A percentile compares a stretch with the other conserved stretches of the same genome.
phyloP scores from a whole-genome alignment of 1,284 basidiomycete genomes.

The Dichomitus squalens region DNA sequence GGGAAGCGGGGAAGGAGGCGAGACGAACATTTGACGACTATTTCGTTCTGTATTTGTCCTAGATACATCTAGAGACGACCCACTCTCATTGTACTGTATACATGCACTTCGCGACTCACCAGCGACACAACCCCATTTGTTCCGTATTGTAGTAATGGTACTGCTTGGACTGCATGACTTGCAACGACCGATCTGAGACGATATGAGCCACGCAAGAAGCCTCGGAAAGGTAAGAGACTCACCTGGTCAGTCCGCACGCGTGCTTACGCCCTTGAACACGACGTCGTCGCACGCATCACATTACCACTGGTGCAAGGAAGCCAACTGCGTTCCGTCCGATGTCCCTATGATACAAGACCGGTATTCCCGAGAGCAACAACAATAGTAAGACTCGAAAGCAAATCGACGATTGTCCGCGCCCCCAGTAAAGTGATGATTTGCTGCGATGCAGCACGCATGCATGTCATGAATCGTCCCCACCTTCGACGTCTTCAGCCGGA shows the following conservation, averaged over 20 bases:
- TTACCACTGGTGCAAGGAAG: background rate
- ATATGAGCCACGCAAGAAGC: background rate
- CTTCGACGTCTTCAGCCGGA: background rate
- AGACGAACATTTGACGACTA: background rate
- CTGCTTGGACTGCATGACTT: background rate
- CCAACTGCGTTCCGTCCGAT: background rate
- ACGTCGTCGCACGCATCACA: no score
- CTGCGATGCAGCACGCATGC: background rate
- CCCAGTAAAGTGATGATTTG: no score
- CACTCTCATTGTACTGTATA: constrained; percentile 13
- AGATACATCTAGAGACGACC: constrained; percentile 13
- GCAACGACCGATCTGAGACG: background rate
- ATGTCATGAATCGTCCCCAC: background rate
- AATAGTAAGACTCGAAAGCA: background rate
- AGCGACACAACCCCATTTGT: background rate
- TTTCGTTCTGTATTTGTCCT: constrained; percentile 15
- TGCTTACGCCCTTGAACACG: no score
- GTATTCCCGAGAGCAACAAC: background rate
- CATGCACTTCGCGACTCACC: constrained; percentile 6
- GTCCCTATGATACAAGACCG: background rate
- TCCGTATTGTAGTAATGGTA: background rate
- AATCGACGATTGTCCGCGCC: background rate
- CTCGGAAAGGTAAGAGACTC: background rate
- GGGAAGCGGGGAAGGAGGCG: background rate
- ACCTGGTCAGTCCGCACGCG: no score